Evolutionary conservation across 2,329 filamentous ascomycete species (phyloP).

Genomic region (Claviceps paspali): DNA sequence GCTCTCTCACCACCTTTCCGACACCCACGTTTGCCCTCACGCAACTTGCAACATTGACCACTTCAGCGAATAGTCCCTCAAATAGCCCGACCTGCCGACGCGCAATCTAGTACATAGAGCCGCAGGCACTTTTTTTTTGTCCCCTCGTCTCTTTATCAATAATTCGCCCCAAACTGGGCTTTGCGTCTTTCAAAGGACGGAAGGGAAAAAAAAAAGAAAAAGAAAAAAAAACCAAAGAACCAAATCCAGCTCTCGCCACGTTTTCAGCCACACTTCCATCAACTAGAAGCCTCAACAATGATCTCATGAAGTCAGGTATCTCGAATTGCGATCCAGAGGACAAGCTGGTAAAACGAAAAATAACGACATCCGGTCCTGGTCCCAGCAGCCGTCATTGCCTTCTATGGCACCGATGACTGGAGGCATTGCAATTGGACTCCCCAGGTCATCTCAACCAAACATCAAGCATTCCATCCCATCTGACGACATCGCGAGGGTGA

Average conservation of each 20-base stretch:
- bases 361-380: constrained; percentile 2
- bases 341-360: background rate
- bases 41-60: background rate
- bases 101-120: background rate
- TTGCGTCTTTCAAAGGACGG: constrained; percentile 3
- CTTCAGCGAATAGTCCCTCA: background rate
- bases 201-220: constrained; percentile 14
- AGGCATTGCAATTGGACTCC: constrained; percentile 35
- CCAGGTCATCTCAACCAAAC: constrained; percentile 23
- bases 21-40: background rate
- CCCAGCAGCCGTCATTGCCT: background rate
- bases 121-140: background rate
- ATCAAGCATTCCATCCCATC: constrained; percentile 19
- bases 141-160: background rate
- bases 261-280: constrained; percentile 27
- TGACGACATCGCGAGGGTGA: constrained; percentile 24
- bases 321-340: constrained; percentile 5
- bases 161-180: constrained; percentile 3
- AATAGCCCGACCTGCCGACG: background rate
- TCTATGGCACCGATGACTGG: constrained; percentile 40
- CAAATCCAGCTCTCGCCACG: constrained; percentile 26
- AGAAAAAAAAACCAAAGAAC: constrained; percentile 11
- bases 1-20: constrained; percentile 1
- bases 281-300: constrained; percentile 21
- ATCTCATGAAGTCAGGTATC: constrained; percentile 13